Evolutionary conservation across 148 eudicot genomes (phyloP).

Genomic region (Amaranthus cruentus): DNA sequence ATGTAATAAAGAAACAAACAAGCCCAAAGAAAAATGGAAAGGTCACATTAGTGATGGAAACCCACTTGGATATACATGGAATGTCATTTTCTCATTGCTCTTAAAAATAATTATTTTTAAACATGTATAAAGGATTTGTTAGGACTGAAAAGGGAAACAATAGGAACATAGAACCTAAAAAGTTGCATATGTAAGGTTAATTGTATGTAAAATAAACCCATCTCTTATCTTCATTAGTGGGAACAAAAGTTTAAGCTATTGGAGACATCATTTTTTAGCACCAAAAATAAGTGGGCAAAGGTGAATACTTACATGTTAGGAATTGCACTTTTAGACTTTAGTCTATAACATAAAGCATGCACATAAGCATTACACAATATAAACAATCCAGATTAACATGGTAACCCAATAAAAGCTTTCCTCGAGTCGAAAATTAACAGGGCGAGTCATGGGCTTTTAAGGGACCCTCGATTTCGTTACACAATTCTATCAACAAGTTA

Average conservation of each 20-base stretch:
- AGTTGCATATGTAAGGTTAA: background rate
- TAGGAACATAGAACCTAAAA: background rate
- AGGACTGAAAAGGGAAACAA: slow-evolving; percentile 15
- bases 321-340: background rate
- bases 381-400: background rate
- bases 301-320: slow-evolving; percentile 2
- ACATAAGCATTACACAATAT: background rate
- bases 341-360: background rate
- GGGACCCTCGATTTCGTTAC: background rate
- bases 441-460: background rate
- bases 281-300: slow-evolving; percentile 18
- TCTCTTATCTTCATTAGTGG: background rate
- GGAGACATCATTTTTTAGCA: slow-evolving; percentile 14
- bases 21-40: background rate
- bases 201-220: background rate
- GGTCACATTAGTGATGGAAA: slow-evolving; percentile 9
- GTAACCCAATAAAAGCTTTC: too few species aligned
- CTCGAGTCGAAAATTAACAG: background rate
- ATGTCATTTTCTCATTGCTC: slow-evolving; percentile 10
- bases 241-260: background rate
- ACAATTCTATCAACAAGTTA: slow-evolving; percentile 5
- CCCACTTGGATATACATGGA: background rate
- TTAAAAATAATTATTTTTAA: slow-evolving; percentile 2
- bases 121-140: slow-evolving; percentile 9
- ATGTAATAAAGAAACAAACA: background rate